Evolutionary conservation across 768 basidiomycete genomes (phyloP), one percentile per base, ranked within the genome.

Genomic region (Leccinum truebloodii): DNA sequence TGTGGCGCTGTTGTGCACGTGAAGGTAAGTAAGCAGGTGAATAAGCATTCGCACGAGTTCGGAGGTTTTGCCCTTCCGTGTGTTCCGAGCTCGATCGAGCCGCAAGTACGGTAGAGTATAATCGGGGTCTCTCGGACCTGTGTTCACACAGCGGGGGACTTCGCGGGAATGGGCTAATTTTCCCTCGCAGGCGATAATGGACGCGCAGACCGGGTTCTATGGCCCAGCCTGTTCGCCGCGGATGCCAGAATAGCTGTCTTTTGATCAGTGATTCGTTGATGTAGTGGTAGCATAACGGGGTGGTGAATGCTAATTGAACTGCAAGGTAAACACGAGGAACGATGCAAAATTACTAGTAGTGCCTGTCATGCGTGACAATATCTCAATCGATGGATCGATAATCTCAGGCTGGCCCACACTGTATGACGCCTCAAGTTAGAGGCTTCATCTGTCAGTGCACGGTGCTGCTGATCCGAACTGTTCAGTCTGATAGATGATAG

Each of bases 1-100:
- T 14, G 86, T 87, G 86, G 77, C 82, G 80, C 64, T 89, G 88
- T 72, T 81, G 48, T 54, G 92, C 90, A 93, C 32, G 18, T 53
- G 89, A 88, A 71, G 84, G 89, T 90, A 54, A 53, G 79, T 71
- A 66, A 60, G 54, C 56, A 59, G 18, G 49, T 46, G 34, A 60
- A 50, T 39, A 50, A 50, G 49, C 44, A 46, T 46, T 46, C 44
- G 20, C 44, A 46, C 44, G n/a, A n/a, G 14, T 7, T 51, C 61
- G 49, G 59, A 14, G 34, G 3, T 35, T 59, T 34, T 44, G 9
- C 26, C 54, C 8, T 24, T 26, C 54, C 50, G 46, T 58, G 5
- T 39, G 39, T 60, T 41, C 56, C 32, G 67, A 85, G 86, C 84
- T 92, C 41, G 90, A 91, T 69, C 77, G 86, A 34, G 75, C 79